A percentile compares a stretch with the other conserved stretches of the same genome.
Evolutionary conservation across 1,284 basidiomycete genomes (phyloP).

Genomic region (Vanrija pseudolonga): DNA sequence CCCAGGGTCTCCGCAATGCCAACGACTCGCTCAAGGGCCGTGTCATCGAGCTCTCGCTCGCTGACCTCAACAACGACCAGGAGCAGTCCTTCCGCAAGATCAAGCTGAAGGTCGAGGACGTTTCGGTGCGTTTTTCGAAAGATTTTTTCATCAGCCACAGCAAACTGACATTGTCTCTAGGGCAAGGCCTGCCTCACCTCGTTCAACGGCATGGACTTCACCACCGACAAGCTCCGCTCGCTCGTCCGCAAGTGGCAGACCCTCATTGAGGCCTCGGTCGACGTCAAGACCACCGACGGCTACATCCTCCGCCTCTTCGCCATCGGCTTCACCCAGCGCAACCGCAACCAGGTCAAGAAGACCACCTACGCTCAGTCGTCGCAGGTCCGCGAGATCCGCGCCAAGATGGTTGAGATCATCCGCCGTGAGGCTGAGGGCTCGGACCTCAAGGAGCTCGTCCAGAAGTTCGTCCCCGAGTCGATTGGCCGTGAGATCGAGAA

Average conservation of each 20-base stretch:
- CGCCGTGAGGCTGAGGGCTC: constrained; percentile 90
- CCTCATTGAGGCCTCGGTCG: constrained; percentile 97
- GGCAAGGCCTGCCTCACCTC: constrained; percentile 99
- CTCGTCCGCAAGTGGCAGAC: constrained; percentile 99
- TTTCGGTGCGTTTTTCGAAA: constrained; percentile 49
- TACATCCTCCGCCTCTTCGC: constrained; percentile 99
- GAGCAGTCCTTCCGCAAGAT: constrained; percentile 99
- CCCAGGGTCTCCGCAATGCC: constrained; percentile 97
- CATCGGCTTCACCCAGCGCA: constrained; percentile 98
- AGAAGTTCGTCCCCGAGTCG: constrained; percentile 98
- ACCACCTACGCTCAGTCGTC: constrained; percentile 96
- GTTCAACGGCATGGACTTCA: constrained; percentile 99
- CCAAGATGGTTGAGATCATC: constrained; percentile 99
- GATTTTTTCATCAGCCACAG: background rate
- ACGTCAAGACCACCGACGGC: constrained; percentile 98
- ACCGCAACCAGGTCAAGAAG: constrained; percentile 95
- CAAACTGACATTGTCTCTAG: constrained; percentile 51
- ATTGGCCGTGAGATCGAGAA: constrained; percentile 99
- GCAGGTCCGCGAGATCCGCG: constrained; percentile 96
- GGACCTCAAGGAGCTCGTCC: constrained; percentile 95
- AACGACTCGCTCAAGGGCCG: constrained; percentile 98
- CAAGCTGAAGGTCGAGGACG: constrained; percentile 94
- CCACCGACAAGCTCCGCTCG: constrained; percentile 98
- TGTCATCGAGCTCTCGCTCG: constrained; percentile 93
- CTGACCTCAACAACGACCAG: constrained; percentile 99